Conservation (phyloP, 2,329 filamentous ascomycete species). For the Cladophialophora bantiana region DNA sequence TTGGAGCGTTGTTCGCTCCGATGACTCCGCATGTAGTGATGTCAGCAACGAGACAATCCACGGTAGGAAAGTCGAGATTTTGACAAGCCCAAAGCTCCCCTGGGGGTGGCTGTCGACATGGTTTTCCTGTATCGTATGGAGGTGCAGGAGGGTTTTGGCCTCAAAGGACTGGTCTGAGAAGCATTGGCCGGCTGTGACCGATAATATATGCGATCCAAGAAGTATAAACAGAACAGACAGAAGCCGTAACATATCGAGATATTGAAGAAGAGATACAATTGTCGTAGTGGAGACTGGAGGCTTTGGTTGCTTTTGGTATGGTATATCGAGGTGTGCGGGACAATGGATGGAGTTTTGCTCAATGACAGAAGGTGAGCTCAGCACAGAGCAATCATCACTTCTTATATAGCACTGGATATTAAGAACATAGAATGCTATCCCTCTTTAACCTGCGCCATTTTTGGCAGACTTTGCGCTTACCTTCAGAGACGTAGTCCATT, state of each 20-base stretch:
- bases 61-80: constrained; percentile 4
- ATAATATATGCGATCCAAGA: constrained; percentile 3
- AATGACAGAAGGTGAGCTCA: constrained; percentile 1
- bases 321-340: constrained; percentile 1
- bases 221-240: background rate
- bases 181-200: constrained; percentile 3
- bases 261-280: background rate
- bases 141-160: background rate
- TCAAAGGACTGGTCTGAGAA: constrained; percentile 1
- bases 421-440: background rate
- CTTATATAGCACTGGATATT: background rate
- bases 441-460: background rate
- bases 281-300: constrained; percentile 1
- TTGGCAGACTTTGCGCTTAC: too few species aligned
- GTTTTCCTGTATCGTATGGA: background rate
- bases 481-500: too few species aligned
- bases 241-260: background rate
- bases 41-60: constrained; percentile 3
- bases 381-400: constrained; percentile 4
- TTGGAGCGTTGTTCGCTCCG: background rate
- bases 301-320: background rate
- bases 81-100: constrained; percentile 5
- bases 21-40: constrained; percentile 6
- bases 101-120: background rate
- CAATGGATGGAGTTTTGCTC: constrained; percentile 1